Evolutionary conservation across 148 eudicot genomes (phyloP).

Genomic region (Nyssa sinensis): DNA sequence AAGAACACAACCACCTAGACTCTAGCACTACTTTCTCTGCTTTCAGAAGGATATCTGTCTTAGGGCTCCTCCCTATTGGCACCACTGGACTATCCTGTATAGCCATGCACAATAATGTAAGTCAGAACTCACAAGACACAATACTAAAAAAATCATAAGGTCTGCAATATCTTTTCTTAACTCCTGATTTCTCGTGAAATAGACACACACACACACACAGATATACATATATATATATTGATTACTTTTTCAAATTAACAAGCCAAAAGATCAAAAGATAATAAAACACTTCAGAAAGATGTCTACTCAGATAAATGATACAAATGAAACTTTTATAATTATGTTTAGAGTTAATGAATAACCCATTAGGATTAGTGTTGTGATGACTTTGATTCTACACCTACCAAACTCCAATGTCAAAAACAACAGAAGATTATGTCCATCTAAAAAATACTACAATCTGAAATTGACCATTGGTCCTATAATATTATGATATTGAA

Average conservation of each 20-base stretch:
- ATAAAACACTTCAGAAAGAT: too few relatives aligned
- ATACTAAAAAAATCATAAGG: not conserved
- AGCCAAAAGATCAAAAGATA: not conserved
- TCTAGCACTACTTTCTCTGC: constrained; percentile 76
- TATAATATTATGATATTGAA: too few relatives aligned
- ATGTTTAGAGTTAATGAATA: too few relatives aligned
- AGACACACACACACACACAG: too few relatives aligned
- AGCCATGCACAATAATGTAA: constrained; percentile 13
- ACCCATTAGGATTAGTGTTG: too few relatives aligned
- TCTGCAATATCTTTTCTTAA: not conserved
- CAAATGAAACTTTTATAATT: too few relatives aligned
- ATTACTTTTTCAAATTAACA: not conserved
- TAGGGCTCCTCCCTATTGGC: constrained; percentile 72
- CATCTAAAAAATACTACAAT: too few relatives aligned
- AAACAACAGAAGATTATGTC: not conserved
- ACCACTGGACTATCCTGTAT: constrained; percentile 70
- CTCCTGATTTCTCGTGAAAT: not conserved
- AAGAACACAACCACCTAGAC: constrained; percentile 65
- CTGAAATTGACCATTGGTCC: too few relatives aligned
- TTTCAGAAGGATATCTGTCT: constrained; percentile 73
- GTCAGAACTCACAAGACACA: not conserved
- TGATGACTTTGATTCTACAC: not conserved
- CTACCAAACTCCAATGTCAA: not conserved
- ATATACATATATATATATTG: too few relatives aligned
- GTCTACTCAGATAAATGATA: too few relatives aligned